phyloP scores from a whole-genome alignment of 768 basidiomycete species.

The Albatrellus ellisii region DNA sequence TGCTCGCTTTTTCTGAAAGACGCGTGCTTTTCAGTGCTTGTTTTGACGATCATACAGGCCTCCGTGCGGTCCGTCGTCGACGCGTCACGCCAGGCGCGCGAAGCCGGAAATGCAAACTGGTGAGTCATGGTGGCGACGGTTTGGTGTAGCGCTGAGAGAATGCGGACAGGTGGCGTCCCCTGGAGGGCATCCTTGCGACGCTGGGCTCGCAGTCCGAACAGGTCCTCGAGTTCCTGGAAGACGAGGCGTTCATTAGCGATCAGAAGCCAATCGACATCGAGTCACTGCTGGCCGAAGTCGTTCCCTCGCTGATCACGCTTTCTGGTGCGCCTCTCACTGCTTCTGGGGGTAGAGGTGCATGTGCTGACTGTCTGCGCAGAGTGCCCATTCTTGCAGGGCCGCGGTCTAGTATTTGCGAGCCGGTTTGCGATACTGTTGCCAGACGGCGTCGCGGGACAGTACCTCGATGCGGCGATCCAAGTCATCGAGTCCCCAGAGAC shows the following conservation, averaged over 20 bases:
- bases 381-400: constrained; percentile 85
- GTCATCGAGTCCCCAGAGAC: constrained; percentile 66
- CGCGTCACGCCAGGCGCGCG: constrained; percentile 41
- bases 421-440: constrained; percentile 73
- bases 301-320: constrained; percentile 63
- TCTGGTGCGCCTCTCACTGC: constrained; percentile 36
- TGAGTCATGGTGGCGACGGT: constrained; percentile 18
- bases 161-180: constrained; percentile 69
- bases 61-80: constrained; percentile 41
- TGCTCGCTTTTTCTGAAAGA: constrained; percentile 1
- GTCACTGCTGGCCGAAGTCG: constrained; percentile 57
- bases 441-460: constrained; percentile 61
- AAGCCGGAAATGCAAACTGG: constrained; percentile 52
- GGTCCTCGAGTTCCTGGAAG: constrained; percentile 64
- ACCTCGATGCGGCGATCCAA: constrained; percentile 76
- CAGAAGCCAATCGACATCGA: constrained; percentile 66
- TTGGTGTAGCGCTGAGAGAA: constrained; percentile 3
- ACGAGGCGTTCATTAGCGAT: constrained; percentile 52
- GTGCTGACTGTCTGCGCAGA: constrained; percentile 30
- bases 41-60: constrained; percentile 34
- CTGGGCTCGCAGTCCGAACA: constrained; percentile 73
- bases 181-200: constrained; percentile 76
- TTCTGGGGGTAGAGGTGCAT: neutral
- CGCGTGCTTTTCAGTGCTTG: neutral
- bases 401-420: constrained; percentile 90